Conservation (phyloP, 805 yeast species). For the Ogataea angusta region DNA sequence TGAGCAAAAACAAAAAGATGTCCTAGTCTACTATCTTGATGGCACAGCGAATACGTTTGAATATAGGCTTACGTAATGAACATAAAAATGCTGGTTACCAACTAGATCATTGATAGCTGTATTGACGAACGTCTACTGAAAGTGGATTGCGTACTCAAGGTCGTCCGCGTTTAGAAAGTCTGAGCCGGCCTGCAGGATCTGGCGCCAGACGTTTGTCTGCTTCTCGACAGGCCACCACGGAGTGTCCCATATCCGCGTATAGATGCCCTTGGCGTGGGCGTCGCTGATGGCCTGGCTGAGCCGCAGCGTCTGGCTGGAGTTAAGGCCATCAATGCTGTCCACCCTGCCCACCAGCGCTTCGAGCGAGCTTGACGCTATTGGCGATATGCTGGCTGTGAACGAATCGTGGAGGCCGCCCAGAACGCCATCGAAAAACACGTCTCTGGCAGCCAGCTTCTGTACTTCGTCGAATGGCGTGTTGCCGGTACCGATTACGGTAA, state of each 20-base stretch:
- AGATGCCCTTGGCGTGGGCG: constrained; percentile 51
- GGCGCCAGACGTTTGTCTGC: constrained; percentile 47
- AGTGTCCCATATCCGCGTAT: constrained; percentile 69
- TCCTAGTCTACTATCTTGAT: not conserved
- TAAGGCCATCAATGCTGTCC: constrained; percentile 31
- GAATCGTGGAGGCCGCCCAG: constrained; percentile 30
- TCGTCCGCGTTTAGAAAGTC: constrained; percentile 67
- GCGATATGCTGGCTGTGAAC: constrained; percentile 23
- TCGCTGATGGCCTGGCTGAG: constrained; percentile 31
- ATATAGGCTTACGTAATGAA: not conserved
- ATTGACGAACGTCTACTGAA: constrained; percentile 3
- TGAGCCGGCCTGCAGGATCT: constrained; percentile 44
- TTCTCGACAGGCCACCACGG: constrained; percentile 59
- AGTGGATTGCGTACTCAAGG: constrained; percentile 31
- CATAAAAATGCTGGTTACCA: no score
- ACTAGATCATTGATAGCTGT: no score
- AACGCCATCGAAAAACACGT: constrained; percentile 54
- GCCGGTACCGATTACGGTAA: constrained; percentile 66
- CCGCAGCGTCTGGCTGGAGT: constrained; percentile 29
- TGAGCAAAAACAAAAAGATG: not conserved
- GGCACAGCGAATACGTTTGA: not conserved
- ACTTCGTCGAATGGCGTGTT: constrained; percentile 49
- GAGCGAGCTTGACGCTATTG: constrained; percentile 37
- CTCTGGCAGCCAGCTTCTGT: constrained; percentile 23
- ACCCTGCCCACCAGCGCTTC: constrained; percentile 24